Evolutionary conservation across 257 asterid genomes (phyloP), one percentile per base, ranked within the genome.

Genomic region (Thymus quinquecostatus): DNA sequence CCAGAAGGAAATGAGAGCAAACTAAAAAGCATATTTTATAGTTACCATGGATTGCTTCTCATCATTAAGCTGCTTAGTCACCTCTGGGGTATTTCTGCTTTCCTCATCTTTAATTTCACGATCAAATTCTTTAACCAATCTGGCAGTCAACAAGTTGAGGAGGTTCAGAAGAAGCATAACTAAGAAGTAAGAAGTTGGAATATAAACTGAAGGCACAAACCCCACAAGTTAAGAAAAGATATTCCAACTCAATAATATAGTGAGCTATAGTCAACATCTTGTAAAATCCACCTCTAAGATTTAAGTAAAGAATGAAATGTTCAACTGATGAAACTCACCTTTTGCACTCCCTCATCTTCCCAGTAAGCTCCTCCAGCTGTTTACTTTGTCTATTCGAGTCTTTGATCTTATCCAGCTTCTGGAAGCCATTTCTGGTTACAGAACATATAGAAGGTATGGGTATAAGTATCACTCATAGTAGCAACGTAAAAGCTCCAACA

Each of bases 21-120:
- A 38, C 60, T 30, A 53, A 30, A 21, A 71, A 62, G 56, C 40
- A 56, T 40, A 36, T 56, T 38, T 68, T 5, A 65, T 69, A 27
- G 80, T 82, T 82, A 91, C 99, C 97, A 89, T 81, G 53, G 96
- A 86, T 81, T 95, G 99, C 84, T 88, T 95, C 86, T 89, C 98
- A 76, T 95, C 99, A 78, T 89, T 95, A 44, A 89, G 96, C 81
- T 89, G 89, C 83, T 89, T 95, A 83, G 75, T 91, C 60, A 92
- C 86, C 75, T 89, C 97, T 2, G 92, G 86, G 48, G 91, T 71
- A 69, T 87, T 84, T 86, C 78, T 88, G 71, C 86, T 72, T 82
- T 95, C 98, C 83, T 92, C 98, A 1, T 95, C 99, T 82, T 95
- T 89, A 65, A 95, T 89, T 85, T 95, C 98, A 70, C 94, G 94